phyloP scores from a whole-genome alignment of 768 basidiomycete species.

The Xerocomus brunneocitrinus region DNA sequence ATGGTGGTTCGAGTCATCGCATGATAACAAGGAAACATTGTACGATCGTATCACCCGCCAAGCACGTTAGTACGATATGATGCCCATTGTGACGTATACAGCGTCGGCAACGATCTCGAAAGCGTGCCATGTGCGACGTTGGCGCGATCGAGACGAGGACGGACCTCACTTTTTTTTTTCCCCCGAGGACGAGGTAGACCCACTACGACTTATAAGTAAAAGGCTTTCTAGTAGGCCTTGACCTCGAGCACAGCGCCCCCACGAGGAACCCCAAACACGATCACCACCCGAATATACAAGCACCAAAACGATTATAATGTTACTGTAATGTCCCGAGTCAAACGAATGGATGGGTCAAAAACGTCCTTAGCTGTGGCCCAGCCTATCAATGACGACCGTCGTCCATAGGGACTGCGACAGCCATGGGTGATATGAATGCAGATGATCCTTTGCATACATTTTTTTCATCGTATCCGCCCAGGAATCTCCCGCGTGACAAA shows the following conservation, averaged over 20 bases:
- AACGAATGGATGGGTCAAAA: not conserved
- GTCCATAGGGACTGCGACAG: not conserved
- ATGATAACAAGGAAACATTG: too few species aligned
- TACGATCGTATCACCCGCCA: too few species aligned
- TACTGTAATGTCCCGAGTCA: not conserved
- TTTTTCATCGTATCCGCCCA: constrained; percentile 19
- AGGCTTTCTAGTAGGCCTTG: too few species aligned
- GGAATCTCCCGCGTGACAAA: constrained; percentile 38
- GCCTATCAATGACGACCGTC: not conserved
- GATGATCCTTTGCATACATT: not conserved
- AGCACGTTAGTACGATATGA: too few species aligned
- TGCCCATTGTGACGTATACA: too few species aligned
- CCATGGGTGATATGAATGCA: too few species aligned
- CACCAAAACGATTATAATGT: not conserved
- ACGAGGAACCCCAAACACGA: not conserved
- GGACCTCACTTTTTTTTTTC: not conserved
- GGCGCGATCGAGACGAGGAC: not conserved
- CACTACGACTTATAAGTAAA: too few species aligned
- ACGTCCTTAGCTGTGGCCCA: not conserved
- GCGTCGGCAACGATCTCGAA: too few species aligned
- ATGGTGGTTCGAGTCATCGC: too few species aligned
- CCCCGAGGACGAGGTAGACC: too few species aligned
- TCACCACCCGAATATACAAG: not conserved
- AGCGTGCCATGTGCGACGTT: not conserved
- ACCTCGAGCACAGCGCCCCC: too few species aligned